phyloP scores from a whole-genome alignment of 2,329 filamentous ascomycete species.

The Mycogone perniciosa region DNA sequence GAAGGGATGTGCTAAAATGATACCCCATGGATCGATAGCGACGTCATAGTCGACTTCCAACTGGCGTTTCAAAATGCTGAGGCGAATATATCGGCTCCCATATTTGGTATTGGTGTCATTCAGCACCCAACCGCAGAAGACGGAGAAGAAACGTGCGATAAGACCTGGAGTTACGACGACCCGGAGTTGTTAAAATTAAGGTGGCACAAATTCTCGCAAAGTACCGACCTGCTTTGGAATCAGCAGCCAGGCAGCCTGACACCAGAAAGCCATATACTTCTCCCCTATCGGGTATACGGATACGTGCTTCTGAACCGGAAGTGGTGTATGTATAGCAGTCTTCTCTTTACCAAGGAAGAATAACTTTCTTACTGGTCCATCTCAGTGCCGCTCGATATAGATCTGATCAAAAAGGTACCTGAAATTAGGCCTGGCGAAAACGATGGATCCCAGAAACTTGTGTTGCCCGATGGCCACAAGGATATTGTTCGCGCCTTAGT shows the following conservation, averaged over 20 bases:
- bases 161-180: not conserved
- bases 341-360: too few species aligned
- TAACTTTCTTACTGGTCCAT: too few species aligned
- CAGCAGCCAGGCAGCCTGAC: not conserved
- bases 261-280: not conserved
- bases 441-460: not conserved
- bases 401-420: not conserved
- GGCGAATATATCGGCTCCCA: not conserved
- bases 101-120: not conserved
- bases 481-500: not conserved
- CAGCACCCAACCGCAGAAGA: not conserved
- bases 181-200: not conserved
- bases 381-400: not conserved
- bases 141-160: not conserved
- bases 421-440: not conserved
- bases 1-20: too few species aligned
- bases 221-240: not conserved
- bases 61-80: not conserved
- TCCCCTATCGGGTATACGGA: not conserved
- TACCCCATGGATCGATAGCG: not conserved
- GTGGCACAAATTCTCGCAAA: not conserved
- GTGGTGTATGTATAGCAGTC: not conserved
- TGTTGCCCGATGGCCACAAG: not conserved
- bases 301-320: not conserved
- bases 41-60: not conserved